Conservation (phyloP, 192 early-diverging fungal species). For the Coemansia sp. region DNA sequence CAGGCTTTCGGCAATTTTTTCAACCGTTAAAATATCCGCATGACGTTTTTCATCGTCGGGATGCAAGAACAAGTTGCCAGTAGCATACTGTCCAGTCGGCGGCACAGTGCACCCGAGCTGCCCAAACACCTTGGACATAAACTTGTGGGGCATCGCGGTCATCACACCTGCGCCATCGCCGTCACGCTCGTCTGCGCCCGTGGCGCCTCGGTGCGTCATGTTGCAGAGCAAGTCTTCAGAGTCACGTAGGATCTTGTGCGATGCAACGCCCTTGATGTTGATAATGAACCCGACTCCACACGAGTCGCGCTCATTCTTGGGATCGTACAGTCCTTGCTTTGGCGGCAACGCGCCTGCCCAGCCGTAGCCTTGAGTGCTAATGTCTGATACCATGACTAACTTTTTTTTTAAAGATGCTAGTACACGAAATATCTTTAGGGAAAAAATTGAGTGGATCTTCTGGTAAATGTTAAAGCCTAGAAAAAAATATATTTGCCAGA, state of each 20-base stretch:
- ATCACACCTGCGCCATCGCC: conserved; percentile 99
- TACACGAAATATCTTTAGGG: neutral
- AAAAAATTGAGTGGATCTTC: no score
- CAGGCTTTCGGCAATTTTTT: conserved; percentile 70
- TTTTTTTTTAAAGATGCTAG: neutral
- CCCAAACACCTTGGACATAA: conserved; percentile 67
- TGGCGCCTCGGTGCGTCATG: conserved; percentile 98
- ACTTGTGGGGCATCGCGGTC: conserved; percentile 89
- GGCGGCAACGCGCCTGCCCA: conserved; percentile 86
- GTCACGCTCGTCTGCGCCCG: conserved; percentile 89
- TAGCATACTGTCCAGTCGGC: conserved; percentile 82
- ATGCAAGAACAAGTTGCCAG: conserved; percentile 93
- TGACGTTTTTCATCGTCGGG: conserved; percentile 61
- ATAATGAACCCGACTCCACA: conserved; percentile 98
- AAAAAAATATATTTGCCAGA: neutral
- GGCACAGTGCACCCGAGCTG: conserved; percentile 68
- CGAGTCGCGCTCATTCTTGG: conserved; percentile 85
- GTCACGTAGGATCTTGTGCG: conserved; percentile 88
- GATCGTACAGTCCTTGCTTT: conserved; percentile 86
- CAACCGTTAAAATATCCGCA: conserved; percentile 74
- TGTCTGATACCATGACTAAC: neutral
- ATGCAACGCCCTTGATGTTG: conserved; percentile 80
- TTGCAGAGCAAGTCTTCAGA: conserved; percentile 92
- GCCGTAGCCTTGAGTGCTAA: conserved; percentile 20
- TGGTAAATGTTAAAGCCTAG: conserved; percentile 5